Base-by-base conservation (phyloP, 2,329 filamentous ascomycete species). In the Colletotrichum tropicale region DNA sequence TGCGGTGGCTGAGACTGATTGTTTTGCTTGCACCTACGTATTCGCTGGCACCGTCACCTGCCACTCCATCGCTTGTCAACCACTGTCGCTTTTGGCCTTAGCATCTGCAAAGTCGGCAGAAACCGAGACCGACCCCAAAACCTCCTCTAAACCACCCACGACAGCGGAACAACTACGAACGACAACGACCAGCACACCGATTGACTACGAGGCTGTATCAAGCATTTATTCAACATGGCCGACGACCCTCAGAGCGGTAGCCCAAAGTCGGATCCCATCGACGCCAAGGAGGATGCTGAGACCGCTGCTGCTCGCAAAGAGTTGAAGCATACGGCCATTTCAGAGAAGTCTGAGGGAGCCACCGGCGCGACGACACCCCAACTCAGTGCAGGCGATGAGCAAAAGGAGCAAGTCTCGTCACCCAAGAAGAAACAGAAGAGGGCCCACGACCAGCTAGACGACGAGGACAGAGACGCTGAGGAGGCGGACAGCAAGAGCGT, bases 391-490 rank as follows among this genome's bases (percentile, higher is more conserved):
- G 82, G 83, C 66, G 83, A 88, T 68, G 82, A 85, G 48, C 81
- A 87, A 79, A 88, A 85, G 80, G 89, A 92, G 65, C 85, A 88
- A 73, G 80, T 91, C 60, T 85, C 88, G 24, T 93, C 91, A 15
- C 92, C 92, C 34, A 93, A 93, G 86, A 93, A 93, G 87, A 93
- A 93, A 86, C 67, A 93, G 87, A 93, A 76, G 60, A 88, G 92
- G 78, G 89, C 87, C 32, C 89, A 91, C 78, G 90, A 91, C 77
- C 88, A 92, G 81, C 84, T 92, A 18, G 91, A 52, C 21, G 43
- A 92, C 32, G 86, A 88, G 64, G 83, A 84, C 66, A 87, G 84
- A 78, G 87, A 87, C 52, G 76, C 82, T 7, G 82, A 85, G 48
- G 83, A 84, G 43, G 88, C 86, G 77, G 88, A 88, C 77, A 82